Conservation (phyloP, 306 rosid genomes). For the Cicer arietinum region DNA sequence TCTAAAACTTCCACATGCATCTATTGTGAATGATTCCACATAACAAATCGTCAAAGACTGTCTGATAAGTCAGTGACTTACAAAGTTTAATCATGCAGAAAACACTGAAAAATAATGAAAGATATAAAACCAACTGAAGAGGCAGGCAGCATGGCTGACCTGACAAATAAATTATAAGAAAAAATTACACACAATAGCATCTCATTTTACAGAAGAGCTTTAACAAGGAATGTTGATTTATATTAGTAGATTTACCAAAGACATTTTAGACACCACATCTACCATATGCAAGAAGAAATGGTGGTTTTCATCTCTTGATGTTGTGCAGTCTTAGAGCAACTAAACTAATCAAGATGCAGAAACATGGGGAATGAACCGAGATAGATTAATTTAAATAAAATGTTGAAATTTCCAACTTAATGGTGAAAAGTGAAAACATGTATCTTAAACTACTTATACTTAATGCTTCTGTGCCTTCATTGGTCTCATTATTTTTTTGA, state of each 20-base stretch:
- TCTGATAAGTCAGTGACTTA: background rate
- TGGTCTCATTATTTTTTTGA: constrained; percentile 5
- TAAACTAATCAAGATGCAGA: constrained; percentile 17
- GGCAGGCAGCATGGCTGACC: background rate
- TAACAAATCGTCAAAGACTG: background rate
- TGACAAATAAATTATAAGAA: background rate
- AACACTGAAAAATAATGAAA: constrained; percentile 1
- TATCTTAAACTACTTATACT: constrained; percentile 3
- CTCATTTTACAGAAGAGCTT: background rate
- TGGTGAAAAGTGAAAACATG: constrained; percentile 17
- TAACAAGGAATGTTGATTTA: background rate
- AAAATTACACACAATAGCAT: background rate
- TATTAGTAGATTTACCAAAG: background rate
- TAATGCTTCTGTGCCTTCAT: background rate
- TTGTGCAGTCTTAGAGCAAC: constrained; percentile 7
- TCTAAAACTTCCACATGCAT: background rate
- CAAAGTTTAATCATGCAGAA: background rate
- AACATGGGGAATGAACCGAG: background rate
- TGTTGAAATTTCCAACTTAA: constrained; percentile 20
- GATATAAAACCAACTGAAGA: background rate
- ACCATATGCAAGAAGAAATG: background rate
- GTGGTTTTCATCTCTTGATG: constrained; percentile 14
- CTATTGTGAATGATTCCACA: background rate
- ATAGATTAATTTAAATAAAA: background rate
- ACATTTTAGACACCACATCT: background rate